Conservation (phyloP, 1,139 yeast genomes). For the Wickerhamomyces sp. region DNA sequence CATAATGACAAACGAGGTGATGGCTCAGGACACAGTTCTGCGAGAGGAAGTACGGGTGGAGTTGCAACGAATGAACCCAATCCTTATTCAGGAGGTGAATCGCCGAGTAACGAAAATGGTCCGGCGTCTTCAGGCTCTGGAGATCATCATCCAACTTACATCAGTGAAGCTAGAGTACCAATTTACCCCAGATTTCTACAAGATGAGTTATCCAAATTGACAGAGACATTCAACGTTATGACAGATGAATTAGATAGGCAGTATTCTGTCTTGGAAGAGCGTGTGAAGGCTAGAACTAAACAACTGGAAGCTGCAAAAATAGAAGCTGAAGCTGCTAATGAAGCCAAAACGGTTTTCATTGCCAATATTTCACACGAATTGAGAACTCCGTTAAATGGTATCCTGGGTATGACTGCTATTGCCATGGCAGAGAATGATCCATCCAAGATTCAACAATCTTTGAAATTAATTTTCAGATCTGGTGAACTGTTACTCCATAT, state of each 20-base stretch:
- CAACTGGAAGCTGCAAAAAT: conserved; percentile 85
- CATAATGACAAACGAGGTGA: conserved; percentile 6
- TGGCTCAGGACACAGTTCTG: conserved; percentile 5
- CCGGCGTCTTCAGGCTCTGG: conserved; percentile 3
- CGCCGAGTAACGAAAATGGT: conserved; percentile 1
- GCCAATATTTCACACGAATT: conserved; percentile 95
- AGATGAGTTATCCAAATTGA: conserved; percentile 84
- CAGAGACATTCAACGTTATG: conserved; percentile 89
- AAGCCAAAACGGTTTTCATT: conserved; percentile 89
- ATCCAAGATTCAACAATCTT: conserved; percentile 56
- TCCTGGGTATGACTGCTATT: conserved; percentile 91
- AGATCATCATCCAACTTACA: conserved; percentile 13
- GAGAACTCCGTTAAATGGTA: conserved; percentile 93
- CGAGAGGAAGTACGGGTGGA: conserved; percentile 3
- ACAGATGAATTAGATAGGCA: conserved; percentile 82
- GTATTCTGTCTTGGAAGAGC: conserved; percentile 77
- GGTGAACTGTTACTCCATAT: conserved; percentile 86
- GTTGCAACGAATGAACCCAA: not conserved
- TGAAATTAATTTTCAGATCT: conserved; percentile 76
- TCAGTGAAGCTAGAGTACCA: conserved; percentile 42
- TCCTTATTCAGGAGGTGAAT: not conserved
- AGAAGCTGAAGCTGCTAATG: conserved; percentile 91
- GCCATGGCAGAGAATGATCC: conserved; percentile 81
- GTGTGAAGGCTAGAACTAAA: conserved; percentile 83
- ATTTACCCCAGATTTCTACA: conserved; percentile 55